These are phyloP conservation scores for Colletotrichum nymphaeae DNA, from an alignment of 2,329 filamentous ascomycete genomes.

Conservation along the genomic window DNA sequence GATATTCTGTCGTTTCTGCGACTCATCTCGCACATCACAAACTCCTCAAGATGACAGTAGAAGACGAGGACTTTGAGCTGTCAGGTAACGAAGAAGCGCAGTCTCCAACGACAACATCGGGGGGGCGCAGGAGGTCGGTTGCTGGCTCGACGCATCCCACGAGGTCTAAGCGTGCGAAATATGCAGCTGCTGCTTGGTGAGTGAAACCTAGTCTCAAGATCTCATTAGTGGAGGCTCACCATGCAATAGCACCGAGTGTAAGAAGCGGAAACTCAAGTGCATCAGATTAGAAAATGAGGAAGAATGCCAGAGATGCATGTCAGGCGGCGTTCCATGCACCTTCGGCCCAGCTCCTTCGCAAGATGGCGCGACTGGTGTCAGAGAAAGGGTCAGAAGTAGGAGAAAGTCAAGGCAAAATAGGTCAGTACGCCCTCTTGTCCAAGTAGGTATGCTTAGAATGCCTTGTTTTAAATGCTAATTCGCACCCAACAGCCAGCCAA, in stretches of 20 bases:
- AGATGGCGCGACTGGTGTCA: conserved; percentile 33
- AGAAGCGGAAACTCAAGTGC: conserved; percentile 55
- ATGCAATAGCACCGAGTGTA: conserved; percentile 43
- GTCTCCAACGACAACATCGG: not conserved
- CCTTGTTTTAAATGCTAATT: not conserved
- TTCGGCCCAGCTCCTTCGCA: conserved; percentile 39
- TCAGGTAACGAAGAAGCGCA: conserved; percentile 3
- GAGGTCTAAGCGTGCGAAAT: conserved; percentile 28
- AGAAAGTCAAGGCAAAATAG: conserved; percentile 3
- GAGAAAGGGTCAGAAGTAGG: not conserved
- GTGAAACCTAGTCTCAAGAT: not conserved
- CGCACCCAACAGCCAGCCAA: not conserved
- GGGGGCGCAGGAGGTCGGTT: conserved; percentile 1
- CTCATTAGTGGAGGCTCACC: not conserved
- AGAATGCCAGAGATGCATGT: conserved; percentile 46
- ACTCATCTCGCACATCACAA: not conserved
- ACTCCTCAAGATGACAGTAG: not conserved
- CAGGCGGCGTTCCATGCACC: conserved; percentile 40
- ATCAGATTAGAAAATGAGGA: conserved; percentile 40
- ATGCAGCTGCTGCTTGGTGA: conserved; percentile 28
- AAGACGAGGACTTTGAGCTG: conserved; percentile 4
- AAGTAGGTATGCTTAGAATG: not conserved
- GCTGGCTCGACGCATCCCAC: not conserved
- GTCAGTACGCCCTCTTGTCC: not conserved
- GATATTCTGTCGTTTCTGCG: not conserved